Base-by-base conservation (phyloP, 163 green algal genomes). In the Volvox carteri region DNA sequence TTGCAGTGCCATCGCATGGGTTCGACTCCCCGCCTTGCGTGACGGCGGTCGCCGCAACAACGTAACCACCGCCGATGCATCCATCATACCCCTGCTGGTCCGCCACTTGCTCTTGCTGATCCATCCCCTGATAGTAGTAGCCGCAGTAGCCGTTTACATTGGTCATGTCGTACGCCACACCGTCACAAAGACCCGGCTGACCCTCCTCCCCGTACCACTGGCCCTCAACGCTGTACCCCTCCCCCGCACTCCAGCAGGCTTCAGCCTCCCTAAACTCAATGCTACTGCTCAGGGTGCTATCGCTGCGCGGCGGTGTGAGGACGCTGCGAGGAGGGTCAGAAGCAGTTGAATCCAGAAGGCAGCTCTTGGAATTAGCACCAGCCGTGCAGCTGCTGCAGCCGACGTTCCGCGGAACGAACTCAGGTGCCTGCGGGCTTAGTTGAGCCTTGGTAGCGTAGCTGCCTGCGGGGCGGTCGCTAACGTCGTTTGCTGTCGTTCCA, bases 341-440 rank as follows among this genome's bases (percentile, higher is more conserved):
- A 23, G 70, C 35, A 9, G 67, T 46, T 5, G 70, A 30, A 23
- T 65, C 73, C 65, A 33, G 18, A 46, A 11, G 37, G 72, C 72
- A 35, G 41, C 41, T 79, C 62, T 35, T 77, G 37, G 68, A 33
- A n/a, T 19, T 23, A 25, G 73, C 28, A 0, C 23, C n/a, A 28
- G 46, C 25, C 23, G 44, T 39, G 42, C 33, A 14, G 41, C 28
- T 23, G 41, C 6, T n/a, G 42, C 39, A 11, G 25, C 39, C 52
- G 50, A n/a, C n/a, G n/a, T n/a, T n/a, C n/a, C 60, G 58, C 2
- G 81, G 81, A 4, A 87, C 81, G 8, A 87, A 87, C 0, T 33
- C 65, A 1, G 65, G 65, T 14, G 81, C 81, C 8, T 21, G 41
- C 2, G 58, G n/a, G 37, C 83, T 62, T 0, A 88, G 48, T 21